A percentile compares a stretch with the other conserved stretches of the same genome.
Evolutionary conservation across 2,329 filamentous ascomycete genomes (phyloP).

Genomic region (Exophiala sp.): DNA sequence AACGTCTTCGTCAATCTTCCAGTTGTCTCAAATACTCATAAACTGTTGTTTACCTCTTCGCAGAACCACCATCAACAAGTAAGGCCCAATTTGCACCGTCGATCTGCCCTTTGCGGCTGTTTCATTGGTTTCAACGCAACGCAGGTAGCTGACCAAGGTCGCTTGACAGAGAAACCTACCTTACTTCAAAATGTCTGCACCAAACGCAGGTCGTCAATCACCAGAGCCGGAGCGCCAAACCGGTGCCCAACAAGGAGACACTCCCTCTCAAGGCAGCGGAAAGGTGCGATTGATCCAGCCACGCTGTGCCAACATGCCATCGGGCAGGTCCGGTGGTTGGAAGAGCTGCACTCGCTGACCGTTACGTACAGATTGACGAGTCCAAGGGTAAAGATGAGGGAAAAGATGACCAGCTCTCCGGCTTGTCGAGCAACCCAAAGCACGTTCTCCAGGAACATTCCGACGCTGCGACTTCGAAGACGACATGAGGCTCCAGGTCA

Average conservation of each 20-base stretch:
- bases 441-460: slow-evolving; percentile 36
- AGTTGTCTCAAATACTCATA: no score
- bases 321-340: background rate
- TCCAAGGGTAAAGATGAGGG: slow-evolving; percentile 29
- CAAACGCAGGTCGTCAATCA: slow-evolving; percentile 68
- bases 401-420: slow-evolving; percentile 25
- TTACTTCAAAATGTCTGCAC: slow-evolving; percentile 59
- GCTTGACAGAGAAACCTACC: background rate
- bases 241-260: slow-evolving; percentile 60
- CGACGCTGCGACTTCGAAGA: slow-evolving; percentile 37
- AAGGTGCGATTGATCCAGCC: slow-evolving; percentile 14
- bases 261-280: slow-evolving; percentile 48
- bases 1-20: no score
- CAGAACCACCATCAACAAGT: no score
- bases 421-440: slow-evolving; percentile 41
- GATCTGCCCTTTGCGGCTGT: no score
- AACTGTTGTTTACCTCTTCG: no score
- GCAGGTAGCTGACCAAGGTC: no score
- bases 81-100: no score
- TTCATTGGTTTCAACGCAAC: no score
- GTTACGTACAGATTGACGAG: slow-evolving; percentile 28
- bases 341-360: background rate
- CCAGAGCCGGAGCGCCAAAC: slow-evolving; percentile 68
- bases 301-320: background rate
- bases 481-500: no score